Conservation (phyloP, 352 stramenopile species). For the Pythium periplocum region DNA sequence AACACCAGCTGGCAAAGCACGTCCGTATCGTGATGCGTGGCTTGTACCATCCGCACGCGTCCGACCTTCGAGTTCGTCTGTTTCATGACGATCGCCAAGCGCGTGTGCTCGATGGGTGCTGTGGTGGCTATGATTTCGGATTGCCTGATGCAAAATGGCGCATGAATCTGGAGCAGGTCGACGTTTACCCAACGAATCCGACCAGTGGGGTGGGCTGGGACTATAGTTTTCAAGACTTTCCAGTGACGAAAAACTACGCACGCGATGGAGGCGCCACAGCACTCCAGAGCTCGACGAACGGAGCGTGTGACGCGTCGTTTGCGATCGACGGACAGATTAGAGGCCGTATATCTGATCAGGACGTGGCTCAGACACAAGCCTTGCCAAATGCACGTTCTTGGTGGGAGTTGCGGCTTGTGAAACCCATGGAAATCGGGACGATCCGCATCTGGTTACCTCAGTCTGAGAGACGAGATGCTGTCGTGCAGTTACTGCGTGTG, state of each 20-base stretch:
- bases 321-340: slow-evolving; percentile 62
- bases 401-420: slow-evolving; percentile 64
- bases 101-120: slow-evolving; percentile 42
- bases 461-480: slow-evolving; percentile 13
- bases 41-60: slow-evolving; percentile 59
- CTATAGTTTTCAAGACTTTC: slow-evolving; percentile 62
- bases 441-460: slow-evolving; percentile 51
- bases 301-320: slow-evolving; percentile 37
- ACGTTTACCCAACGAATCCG: slow-evolving; percentile 32
- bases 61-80: slow-evolving; percentile 41
- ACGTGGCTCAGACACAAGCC: slow-evolving; percentile 40
- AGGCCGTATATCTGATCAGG: slow-evolving; percentile 34
- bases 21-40: slow-evolving; percentile 49
- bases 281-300: slow-evolving; percentile 65
- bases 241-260: slow-evolving; percentile 39
- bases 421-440: slow-evolving; percentile 40
- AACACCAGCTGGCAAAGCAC: slow-evolving; percentile 49
- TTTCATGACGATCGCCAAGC: slow-evolving; percentile 42
- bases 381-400: slow-evolving; percentile 30
- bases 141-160: slow-evolving; percentile 29
- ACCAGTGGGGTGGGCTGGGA: slow-evolving; percentile 66
- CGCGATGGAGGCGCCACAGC: slow-evolving; percentile 40
- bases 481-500: slow-evolving; percentile 27
- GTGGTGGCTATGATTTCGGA: slow-evolving; percentile 34
- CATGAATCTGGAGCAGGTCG: slow-evolving; percentile 39